A percentile compares a stretch with the other conserved stretches of the same genome.
phyloP scores from a whole-genome alignment of 176 grass and related monocot genomes.

The Oryza coarctata region DNA sequence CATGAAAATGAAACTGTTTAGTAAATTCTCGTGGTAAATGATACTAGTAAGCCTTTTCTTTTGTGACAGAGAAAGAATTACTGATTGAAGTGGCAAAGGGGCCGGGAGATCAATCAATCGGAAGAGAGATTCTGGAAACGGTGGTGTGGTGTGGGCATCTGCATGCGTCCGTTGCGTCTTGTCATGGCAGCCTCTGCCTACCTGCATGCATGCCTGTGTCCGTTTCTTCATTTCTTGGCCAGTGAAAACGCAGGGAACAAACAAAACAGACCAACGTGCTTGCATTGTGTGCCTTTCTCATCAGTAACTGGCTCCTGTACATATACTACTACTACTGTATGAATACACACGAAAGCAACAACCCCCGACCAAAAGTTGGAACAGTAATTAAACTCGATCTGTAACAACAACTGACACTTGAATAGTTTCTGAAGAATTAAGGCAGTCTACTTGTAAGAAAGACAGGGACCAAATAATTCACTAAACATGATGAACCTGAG shows the following conservation, averaged over 20 bases:
- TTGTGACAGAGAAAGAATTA: not conserved
- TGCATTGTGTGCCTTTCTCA: not conserved
- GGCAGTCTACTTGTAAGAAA: not conserved
- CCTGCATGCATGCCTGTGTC: not conserved
- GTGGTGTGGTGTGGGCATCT: not conserved
- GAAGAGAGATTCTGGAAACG: not conserved
- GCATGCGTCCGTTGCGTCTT: slow-evolving; percentile 26
- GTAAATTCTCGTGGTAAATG: too few species aligned
- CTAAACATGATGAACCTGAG: not conserved
- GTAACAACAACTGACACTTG: not conserved
- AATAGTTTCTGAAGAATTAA: not conserved
- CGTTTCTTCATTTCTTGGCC: not conserved
- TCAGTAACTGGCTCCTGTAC: not conserved
- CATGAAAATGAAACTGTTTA: too few species aligned
- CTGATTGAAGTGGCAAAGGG: not conserved
- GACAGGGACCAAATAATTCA: not conserved
- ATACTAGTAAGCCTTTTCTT: not conserved
- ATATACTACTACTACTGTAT: not conserved
- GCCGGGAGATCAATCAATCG: not conserved
- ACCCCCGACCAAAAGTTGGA: not conserved
- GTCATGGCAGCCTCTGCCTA: slow-evolving; percentile 3
- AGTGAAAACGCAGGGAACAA: not conserved
- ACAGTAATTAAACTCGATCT: not conserved
- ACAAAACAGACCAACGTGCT: not conserved
- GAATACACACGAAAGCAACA: not conserved